phyloP scores from a whole-genome alignment of 2,329 filamentous ascomycete genomes.

The Lanzia echinophila region DNA sequence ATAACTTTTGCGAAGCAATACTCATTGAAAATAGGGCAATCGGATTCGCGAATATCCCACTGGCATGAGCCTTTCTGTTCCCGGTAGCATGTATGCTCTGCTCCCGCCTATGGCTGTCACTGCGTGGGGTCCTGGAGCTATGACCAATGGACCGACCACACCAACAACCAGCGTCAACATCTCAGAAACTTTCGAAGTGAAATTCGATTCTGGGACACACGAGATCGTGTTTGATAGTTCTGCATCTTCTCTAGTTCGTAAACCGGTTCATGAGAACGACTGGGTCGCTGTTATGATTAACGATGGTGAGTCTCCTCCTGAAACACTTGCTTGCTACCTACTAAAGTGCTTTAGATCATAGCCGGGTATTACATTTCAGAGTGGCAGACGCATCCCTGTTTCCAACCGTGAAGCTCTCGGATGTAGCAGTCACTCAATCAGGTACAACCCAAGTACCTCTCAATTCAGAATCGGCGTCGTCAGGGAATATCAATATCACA shows the following conservation, averaged over 20 bases:
- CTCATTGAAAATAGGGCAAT: slow-evolving; percentile 8
- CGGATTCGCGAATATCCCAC: slow-evolving; percentile 29
- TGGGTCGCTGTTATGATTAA: slow-evolving; percentile 22
- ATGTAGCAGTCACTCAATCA: slow-evolving; percentile 10
- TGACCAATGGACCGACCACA: not conserved
- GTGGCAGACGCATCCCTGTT: slow-evolving; percentile 23
- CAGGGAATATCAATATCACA: slow-evolving; percentile 19
- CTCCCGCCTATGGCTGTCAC: not conserved
- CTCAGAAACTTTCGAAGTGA: slow-evolving; percentile 14
- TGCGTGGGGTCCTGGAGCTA: not conserved
- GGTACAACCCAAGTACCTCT: not conserved
- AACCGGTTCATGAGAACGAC: slow-evolving; percentile 23
- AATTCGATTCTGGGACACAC: slow-evolving; percentile 15
- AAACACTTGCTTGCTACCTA: not conserved
- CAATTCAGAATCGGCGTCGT: not conserved
- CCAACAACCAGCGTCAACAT: not conserved
- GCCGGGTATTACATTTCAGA: slow-evolving; percentile 17
- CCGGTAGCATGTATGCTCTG: slow-evolving; percentile 4
- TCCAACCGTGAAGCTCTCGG: slow-evolving; percentile 23
- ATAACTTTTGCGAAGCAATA: not conserved
- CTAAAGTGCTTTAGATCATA: slow-evolving; percentile 2
- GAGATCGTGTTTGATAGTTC: not conserved
- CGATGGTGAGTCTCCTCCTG: slow-evolving; percentile 10
- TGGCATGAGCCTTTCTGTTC: slow-evolving; percentile 30
- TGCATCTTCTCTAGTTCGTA: not conserved